Evolutionary conservation across 768 basidiomycete species (phyloP).

Genomic region (Leucocoprinus sp.): DNA sequence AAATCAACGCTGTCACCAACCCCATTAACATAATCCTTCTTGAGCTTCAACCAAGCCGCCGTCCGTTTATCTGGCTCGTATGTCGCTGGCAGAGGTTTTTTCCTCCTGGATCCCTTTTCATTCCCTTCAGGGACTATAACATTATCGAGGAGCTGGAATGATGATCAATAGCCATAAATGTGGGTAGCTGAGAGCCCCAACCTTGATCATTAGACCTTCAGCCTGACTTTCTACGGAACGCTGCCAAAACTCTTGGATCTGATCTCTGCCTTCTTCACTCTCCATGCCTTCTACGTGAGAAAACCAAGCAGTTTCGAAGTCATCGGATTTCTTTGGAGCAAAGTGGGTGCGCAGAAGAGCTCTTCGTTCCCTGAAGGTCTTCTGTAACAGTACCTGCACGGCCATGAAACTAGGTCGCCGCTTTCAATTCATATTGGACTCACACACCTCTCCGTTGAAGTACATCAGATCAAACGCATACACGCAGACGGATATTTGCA

Average conservation of each 20-base stretch:
- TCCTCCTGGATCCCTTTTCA: constrained; percentile 27
- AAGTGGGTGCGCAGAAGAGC: constrained; percentile 56
- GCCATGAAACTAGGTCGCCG: constrained; percentile 3
- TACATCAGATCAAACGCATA: constrained; percentile 89
- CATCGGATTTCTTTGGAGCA: constrained; percentile 38
- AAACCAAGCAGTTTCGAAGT: constrained; percentile 47
- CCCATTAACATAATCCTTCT: constrained; percentile 84
- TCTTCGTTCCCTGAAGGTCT: constrained; percentile 66
- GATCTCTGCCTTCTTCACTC: constrained; percentile 52
- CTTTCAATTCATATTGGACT: constrained; percentile 8
- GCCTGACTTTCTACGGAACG: constrained; percentile 67
- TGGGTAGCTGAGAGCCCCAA: constrained; percentile 18
- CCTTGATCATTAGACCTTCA: constrained; percentile 95
- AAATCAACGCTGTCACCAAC: constrained; percentile 71
- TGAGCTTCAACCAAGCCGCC: constrained; percentile 84
- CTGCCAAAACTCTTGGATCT: constrained; percentile 69
- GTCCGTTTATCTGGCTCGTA: constrained; percentile 89
- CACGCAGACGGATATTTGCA: constrained; percentile 75
- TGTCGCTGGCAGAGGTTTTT: constrained; percentile 71
- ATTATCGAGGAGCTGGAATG: constrained; percentile 55
- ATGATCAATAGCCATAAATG: not conserved
- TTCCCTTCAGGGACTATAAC: constrained; percentile 27
- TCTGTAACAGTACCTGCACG: constrained; percentile 54
- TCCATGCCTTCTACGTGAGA: constrained; percentile 68
- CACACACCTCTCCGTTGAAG: constrained; percentile 65